Percentiles rank a stretch among this genome's conserved stretches.
These are phyloP conservation scores for Pichia pseudocactophila DNA, from an alignment of 805 yeast genomes.

Conservation along the genomic window DNA sequence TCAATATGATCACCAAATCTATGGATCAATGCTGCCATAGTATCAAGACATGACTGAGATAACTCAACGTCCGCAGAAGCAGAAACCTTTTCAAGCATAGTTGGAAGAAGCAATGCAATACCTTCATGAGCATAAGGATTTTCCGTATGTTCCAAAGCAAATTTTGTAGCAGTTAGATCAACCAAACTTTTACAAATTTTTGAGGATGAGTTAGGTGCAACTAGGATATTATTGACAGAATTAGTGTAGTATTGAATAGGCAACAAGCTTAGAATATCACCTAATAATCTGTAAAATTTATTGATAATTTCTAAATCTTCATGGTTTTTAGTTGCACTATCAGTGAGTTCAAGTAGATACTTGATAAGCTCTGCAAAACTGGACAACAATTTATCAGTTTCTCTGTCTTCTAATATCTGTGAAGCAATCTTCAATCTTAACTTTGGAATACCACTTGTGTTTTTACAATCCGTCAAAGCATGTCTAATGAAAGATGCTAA, in stretches of 20 bases:
- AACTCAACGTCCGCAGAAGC: conserved; percentile 37
- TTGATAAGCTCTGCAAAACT: conserved; percentile 25
- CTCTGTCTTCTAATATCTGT: conserved; percentile 23
- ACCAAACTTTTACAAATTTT: conserved; percentile 56
- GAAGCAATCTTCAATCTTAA: conserved; percentile 33
- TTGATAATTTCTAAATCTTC: conserved; percentile 30
- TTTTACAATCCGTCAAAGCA: conserved; percentile 35
- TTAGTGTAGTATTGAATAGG: conserved; percentile 68
- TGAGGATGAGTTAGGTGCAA: conserved; percentile 30
- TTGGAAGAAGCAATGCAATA: conserved; percentile 42
- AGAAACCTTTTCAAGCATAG: conserved; percentile 34
- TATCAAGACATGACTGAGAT: conserved; percentile 62
- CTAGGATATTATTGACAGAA: conserved; percentile 41
- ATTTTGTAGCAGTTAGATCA: conserved; percentile 54
- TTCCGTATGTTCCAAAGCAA: conserved; percentile 54
- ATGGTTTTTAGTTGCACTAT: conserved; percentile 20
- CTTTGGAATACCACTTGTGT: conserved; percentile 33
- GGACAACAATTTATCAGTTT: conserved; percentile 15
- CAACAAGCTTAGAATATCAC: conserved; percentile 55
- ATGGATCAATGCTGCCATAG: conserved; percentile 51
- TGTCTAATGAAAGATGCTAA: conserved; percentile 50
- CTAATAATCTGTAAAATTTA: conserved; percentile 47
- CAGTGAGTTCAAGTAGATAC: conserved; percentile 33
- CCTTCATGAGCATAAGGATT: conserved; percentile 42
- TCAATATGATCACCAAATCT: conserved; percentile 51